Conservation (phyloP, 768 basidiomycete genomes). For the Nevesoporus exiguus region DNA sequence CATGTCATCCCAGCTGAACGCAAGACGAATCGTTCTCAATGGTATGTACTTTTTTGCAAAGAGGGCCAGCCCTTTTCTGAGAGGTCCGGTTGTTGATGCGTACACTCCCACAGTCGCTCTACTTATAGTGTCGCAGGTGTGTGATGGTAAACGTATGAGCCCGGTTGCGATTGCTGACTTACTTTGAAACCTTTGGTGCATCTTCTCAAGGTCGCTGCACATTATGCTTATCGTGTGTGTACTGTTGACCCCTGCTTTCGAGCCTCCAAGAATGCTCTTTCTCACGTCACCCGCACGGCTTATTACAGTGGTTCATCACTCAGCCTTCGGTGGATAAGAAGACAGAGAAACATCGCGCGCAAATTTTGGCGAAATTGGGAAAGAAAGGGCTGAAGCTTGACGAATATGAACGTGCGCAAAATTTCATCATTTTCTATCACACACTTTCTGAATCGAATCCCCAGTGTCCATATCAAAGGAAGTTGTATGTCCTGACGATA, state of each 20-base stretch:
- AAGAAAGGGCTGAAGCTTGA: slow-evolving; percentile 73
- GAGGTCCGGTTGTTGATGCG: slow-evolving; percentile 6
- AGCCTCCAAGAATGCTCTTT: neutral
- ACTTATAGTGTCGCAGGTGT: slow-evolving; percentile 50
- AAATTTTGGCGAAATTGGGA: slow-evolving; percentile 67
- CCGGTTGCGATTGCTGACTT: neutral
- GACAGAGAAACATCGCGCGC: slow-evolving; percentile 64
- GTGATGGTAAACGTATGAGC: slow-evolving; percentile 12
- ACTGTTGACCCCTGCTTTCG: neutral
- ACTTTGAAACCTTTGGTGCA: neutral
- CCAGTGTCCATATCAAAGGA: slow-evolving; percentile 85
- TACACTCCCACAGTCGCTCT: slow-evolving; percentile 42
- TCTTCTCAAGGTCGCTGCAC: slow-evolving; percentile 63
- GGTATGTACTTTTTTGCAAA: slow-evolving; percentile 27
- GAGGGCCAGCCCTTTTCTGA: neutral
- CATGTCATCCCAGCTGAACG: slow-evolving; percentile 31
- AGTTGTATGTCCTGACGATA: slow-evolving; percentile 90
- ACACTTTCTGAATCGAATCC: neutral
- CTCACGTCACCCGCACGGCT: neutral
- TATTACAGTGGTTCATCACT: slow-evolving; percentile 62
- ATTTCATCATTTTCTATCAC: neutral
- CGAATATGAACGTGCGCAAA: slow-evolving; percentile 86
- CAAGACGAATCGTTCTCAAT: slow-evolving; percentile 45
- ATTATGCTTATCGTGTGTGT: slow-evolving; percentile 70
- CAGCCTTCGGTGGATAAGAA: slow-evolving; percentile 50